phyloP scores from a whole-genome alignment of 1,284 basidiomycete species.

The Rhodofomes roseus region DNA sequence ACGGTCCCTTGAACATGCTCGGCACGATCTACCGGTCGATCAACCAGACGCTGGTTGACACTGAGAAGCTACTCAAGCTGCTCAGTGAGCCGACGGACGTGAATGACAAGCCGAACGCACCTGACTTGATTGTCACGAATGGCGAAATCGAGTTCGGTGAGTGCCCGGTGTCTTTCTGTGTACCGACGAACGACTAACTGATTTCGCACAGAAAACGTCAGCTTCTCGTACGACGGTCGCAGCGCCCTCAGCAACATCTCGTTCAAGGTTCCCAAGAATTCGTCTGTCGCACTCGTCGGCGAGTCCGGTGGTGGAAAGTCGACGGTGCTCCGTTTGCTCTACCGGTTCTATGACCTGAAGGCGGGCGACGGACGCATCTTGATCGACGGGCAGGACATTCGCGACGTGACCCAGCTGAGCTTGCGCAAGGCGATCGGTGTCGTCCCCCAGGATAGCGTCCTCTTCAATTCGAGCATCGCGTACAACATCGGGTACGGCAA shows the following conservation, averaged over 20 bases:
- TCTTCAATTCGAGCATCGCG: conserved; percentile 78
- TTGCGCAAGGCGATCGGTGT: conserved; percentile 80
- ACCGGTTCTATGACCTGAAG: conserved; percentile 85
- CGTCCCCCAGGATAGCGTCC: conserved; percentile 78
- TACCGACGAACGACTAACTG: conserved; percentile 1
- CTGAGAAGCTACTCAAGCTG: conserved; percentile 72
- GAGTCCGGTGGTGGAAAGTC: conserved; percentile 81
- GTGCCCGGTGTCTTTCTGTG: not conserved
- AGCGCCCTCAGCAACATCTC: conserved; percentile 75
- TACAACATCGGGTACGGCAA: conserved; percentile 82
- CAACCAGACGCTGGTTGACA: conserved; percentile 76
- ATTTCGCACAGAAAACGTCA: conserved; percentile 59
- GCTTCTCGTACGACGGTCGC: conserved; percentile 80
- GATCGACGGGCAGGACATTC: conserved; percentile 84
- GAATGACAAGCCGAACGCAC: conserved; percentile 74
- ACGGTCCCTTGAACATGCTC: conserved; percentile 69
- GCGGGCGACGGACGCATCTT: conserved; percentile 70
- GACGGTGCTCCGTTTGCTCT: conserved; percentile 79
- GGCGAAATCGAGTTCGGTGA: conserved; percentile 86
- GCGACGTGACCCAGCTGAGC: conserved; percentile 78
- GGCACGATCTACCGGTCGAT: conserved; percentile 72
- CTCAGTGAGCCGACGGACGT: conserved; percentile 80
- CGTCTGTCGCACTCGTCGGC: conserved; percentile 80
- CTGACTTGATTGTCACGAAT: conserved; percentile 67
- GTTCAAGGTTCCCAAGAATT: conserved; percentile 80